These are phyloP conservation scores for Pseudopithomyces chartarum DNA, from an alignment of 2,329 filamentous ascomycete genomes.

Conservation along the genomic window DNA sequence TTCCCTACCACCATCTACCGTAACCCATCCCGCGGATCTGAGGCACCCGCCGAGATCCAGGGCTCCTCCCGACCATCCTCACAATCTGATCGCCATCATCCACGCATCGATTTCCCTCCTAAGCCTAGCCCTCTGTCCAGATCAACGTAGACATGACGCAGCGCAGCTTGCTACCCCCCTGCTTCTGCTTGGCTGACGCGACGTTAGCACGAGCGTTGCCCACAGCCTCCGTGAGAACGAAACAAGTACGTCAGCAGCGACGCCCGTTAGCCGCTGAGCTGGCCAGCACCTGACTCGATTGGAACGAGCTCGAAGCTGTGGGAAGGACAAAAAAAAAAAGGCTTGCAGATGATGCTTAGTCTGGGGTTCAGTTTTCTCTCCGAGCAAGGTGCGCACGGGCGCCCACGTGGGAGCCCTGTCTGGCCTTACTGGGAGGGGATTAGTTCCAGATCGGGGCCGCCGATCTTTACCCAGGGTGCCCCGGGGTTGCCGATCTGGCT, in stretches of 20 bases:
- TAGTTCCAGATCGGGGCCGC: conserved; percentile 5
- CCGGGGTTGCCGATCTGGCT: not conserved
- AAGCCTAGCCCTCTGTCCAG: too few relatives aligned
- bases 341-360: not conserved
- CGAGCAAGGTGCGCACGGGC: conserved; percentile 1
- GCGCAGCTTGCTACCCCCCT: not conserved
- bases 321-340: not conserved
- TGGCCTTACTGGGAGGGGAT: not conserved
- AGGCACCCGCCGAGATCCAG: not conserved
- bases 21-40: not conserved
- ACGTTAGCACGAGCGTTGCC: too few relatives aligned
- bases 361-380: not conserved
- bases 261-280: too few relatives aligned
- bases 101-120: too few relatives aligned
- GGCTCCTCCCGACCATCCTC: too few relatives aligned
- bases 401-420: conserved; percentile 8
- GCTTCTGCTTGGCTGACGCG: not conserved
- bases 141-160: too few relatives aligned
- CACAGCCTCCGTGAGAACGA: too few relatives aligned
- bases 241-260: too few relatives aligned
- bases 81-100: too few relatives aligned
- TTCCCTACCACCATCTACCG: too few relatives aligned
- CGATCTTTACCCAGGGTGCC: not conserved
- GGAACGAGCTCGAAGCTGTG: too few relatives aligned
- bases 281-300: too few relatives aligned